Evolutionary conservation across 345 rosid species (phyloP).

Genomic region (Erucastrum elatum): DNA sequence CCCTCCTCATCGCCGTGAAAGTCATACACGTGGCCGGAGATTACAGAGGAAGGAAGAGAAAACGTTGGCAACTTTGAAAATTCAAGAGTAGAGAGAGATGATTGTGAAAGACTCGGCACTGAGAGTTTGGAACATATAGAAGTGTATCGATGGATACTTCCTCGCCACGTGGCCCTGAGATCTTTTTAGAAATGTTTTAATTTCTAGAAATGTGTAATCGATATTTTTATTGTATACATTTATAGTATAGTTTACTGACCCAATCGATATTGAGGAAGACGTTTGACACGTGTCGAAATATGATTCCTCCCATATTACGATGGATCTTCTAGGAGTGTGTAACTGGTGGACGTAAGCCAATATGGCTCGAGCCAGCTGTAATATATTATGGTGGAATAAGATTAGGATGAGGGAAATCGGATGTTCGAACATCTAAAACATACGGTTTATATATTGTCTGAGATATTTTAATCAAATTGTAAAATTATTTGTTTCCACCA

Average conservation of each 20-base stretch:
- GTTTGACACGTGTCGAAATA: background rate
- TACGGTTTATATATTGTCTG: background rate
- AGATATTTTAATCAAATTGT: background rate
- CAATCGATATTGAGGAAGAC: background rate
- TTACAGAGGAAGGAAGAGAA: background rate
- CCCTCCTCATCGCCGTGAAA: conserved; percentile 42
- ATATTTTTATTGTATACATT: background rate
- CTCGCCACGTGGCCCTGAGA: background rate
- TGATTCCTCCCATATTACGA: background rate
- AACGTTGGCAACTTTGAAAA: background rate
- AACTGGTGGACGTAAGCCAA: conserved; percentile 25
- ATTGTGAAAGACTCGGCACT: background rate
- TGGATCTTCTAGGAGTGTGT: background rate
- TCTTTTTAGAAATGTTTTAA: background rate
- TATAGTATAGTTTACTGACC: conserved; percentile 5
- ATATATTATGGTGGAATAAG: background rate
- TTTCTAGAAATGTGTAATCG: background rate
- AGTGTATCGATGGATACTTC: background rate
- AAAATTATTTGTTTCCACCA: background rate
- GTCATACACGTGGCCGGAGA: conserved; percentile 23
- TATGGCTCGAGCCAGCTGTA: conserved; percentile 20
- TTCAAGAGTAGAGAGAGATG: background rate
- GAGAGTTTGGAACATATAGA: background rate
- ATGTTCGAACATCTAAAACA: background rate
- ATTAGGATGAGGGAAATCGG: background rate